Percentiles rank a stretch among this genome's conserved stretches.
Evolutionary conservation across 2,329 filamentous ascomycete genomes (phyloP).

Genomic region (Fusarium temperatum): DNA sequence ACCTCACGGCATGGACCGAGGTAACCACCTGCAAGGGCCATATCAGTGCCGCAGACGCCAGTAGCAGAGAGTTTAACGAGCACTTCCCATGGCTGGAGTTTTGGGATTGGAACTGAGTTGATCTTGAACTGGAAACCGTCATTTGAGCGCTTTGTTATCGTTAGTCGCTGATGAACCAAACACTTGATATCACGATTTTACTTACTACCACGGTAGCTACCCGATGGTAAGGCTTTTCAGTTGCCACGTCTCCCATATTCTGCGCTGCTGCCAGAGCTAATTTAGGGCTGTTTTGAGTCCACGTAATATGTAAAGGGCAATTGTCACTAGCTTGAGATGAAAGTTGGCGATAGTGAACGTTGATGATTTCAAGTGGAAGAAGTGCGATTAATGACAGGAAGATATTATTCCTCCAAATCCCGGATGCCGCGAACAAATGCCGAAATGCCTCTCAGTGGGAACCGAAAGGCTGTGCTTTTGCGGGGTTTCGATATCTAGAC

Average conservation of each 20-base stretch:
- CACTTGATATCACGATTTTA: neutral
- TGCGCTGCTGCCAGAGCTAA: neutral
- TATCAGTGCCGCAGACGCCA: constrained; percentile 33
- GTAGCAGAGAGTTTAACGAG: constrained; percentile 24
- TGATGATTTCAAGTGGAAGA: neutral
- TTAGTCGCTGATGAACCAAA: neutral
- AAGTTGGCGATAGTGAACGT: neutral
- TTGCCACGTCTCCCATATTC: neutral
- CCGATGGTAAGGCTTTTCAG: neutral
- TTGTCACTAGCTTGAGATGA: too few relatives aligned
- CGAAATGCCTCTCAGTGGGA: neutral
- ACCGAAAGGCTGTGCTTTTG: neutral
- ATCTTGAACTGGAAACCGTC: constrained; percentile 1
- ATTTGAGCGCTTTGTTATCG: constrained; percentile 2
- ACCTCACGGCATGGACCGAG: constrained; percentile 23
- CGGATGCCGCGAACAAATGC: neutral
- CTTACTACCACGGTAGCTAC: neutral
- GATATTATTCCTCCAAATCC: neutral
- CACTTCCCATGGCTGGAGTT: constrained; percentile 22
- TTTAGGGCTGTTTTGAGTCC: too few relatives aligned
- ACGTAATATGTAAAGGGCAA: neutral
- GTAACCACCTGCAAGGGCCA: constrained; percentile 27
- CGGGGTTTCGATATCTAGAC: neutral
- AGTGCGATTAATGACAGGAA: neutral
- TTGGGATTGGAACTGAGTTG: neutral